Base-by-base conservation (phyloP, 2,329 filamentous ascomycete species). In the Colletotrichum tofieldiae region DNA sequence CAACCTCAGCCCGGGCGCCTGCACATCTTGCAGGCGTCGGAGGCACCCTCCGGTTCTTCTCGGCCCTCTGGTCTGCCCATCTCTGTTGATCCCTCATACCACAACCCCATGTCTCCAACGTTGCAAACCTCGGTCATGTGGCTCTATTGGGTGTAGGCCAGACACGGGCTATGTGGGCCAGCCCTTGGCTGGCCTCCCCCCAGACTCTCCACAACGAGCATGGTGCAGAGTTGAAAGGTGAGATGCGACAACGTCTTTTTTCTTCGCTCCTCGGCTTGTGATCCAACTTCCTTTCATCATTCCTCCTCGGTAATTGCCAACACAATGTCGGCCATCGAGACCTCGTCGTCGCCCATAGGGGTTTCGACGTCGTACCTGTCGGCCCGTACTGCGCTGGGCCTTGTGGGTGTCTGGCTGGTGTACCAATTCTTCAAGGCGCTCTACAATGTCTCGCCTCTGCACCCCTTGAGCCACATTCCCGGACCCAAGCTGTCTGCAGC, bases 361-460 rank as follows among this genome's bases (percentile, higher is more conserved):
- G 70, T 55, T n/a, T 60, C 59, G 39, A 55, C 70, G 65, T 55
- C 65, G 23, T 72, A 60, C 23, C 47, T 65, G 20, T 59, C 49
- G 52, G 65, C 54, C 1, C 70, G 70, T 12, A 51, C 23, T 12
- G 45, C 66, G 37, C 35, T 73, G 18, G 59, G 75, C 35, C 52
- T 82, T 1, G 5, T 77, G 7, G 73, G 73, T 11, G 5, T 77
- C 2, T 82, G 79, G 78, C 20, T 82, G 16, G 67, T 58, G 0
- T 83, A 82, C 70, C 75, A 78, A 11, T 5, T 82, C 6, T 16
- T 77, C 9, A 60, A 77, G 16, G 73, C 67, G 20, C 58, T 77
- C 9, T 79, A 83, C 75, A 83, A 84, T 64, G 73, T 84, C 59
- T 84, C 83, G 2, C 80, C 82, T 3, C 72, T 84, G 20, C 83